These are phyloP conservation scores for Nematodospora valgi DNA, from an alignment of 805 yeast species.

Conservation along the genomic window DNA sequence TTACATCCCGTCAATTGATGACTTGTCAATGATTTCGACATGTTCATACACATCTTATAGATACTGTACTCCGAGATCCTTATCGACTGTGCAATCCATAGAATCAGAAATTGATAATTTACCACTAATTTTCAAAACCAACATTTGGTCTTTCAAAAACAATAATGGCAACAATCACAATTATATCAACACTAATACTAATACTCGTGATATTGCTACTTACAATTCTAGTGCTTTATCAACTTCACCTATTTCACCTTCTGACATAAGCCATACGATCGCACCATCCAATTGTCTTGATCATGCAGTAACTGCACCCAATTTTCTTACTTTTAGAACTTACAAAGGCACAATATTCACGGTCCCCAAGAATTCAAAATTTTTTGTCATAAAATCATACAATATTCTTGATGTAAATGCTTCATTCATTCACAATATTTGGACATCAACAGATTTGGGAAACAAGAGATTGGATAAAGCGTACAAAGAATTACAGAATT, in stretches of 20 bases:
- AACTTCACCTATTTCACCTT: background rate
- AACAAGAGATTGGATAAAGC: constrained; percentile 50
- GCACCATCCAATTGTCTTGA: no score
- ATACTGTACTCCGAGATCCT: constrained; percentile 18
- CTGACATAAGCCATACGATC: background rate
- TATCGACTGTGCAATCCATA: constrained; percentile 15
- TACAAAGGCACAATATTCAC: constrained; percentile 15
- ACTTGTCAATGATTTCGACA: constrained; percentile 2
- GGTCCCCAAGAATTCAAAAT: constrained; percentile 22
- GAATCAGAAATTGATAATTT: constrained; percentile 11
- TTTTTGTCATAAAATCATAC: constrained; percentile 56
- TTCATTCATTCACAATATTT: constrained; percentile 46
- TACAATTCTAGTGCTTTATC: background rate
- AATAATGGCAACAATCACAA: no score
- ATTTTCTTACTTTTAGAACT: constrained; percentile 11
- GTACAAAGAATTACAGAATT: constrained; percentile 19
- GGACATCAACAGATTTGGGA: constrained; percentile 61
- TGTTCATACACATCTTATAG: constrained; percentile 5
- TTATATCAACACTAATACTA: background rate
- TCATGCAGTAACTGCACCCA: background rate
- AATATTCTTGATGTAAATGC: constrained; percentile 46
- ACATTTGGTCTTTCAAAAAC: constrained; percentile 18
- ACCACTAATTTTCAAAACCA: constrained; percentile 11
- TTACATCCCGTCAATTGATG: constrained; percentile 7
- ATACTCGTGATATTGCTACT: background rate